Conservation (phyloP, 2,329 filamentous ascomycete species). For the Mycosphaerella sp. region DNA sequence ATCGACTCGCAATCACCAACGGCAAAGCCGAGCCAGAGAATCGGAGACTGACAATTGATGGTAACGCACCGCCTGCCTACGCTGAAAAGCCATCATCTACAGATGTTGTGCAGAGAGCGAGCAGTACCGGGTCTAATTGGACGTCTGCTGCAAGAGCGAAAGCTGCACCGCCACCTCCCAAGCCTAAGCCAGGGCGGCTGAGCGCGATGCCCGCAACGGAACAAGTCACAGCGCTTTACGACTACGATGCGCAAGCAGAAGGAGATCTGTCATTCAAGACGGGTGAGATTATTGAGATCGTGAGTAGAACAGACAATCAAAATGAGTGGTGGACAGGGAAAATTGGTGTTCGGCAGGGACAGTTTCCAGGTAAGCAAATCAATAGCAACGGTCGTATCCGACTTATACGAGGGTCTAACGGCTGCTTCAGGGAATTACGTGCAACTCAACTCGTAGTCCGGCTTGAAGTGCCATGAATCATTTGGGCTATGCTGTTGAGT, state of each 20-base stretch:
- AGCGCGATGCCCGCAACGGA: conserved; percentile 59
- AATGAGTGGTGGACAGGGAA: conserved; percentile 98
- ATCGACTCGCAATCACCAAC: conserved; percentile 33
- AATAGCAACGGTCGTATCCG: background rate
- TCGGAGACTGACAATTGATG: conserved; percentile 25
- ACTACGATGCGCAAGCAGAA: conserved; percentile 92
- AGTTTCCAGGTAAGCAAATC: conserved; percentile 80
- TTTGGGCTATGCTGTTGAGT: background rate
- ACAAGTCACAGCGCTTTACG: conserved; percentile 84
- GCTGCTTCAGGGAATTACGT: conserved; percentile 43
- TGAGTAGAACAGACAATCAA: conserved; percentile 66
- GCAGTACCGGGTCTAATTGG: conserved; percentile 36
- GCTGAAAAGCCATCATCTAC: conserved; percentile 9
- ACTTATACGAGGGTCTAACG: conserved; percentile 1
- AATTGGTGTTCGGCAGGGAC: conserved; percentile 71
- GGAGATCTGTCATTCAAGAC: conserved; percentile 86
- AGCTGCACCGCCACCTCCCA: conserved; percentile 46
- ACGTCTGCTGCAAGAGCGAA: conserved; percentile 44
- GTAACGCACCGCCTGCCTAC: conserved; percentile 28
- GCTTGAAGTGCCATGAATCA: background rate
- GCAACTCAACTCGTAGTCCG: conserved; percentile 34
- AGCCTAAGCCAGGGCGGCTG: conserved; percentile 64
- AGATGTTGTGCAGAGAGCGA: conserved; percentile 28
- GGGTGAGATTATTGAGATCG: conserved; percentile 85
- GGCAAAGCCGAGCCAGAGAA: conserved; percentile 26